These are phyloP conservation scores for Colletotrichum noveboracense DNA, from an alignment of 2,329 filamentous ascomycete genomes.

Conservation along the genomic window DNA sequence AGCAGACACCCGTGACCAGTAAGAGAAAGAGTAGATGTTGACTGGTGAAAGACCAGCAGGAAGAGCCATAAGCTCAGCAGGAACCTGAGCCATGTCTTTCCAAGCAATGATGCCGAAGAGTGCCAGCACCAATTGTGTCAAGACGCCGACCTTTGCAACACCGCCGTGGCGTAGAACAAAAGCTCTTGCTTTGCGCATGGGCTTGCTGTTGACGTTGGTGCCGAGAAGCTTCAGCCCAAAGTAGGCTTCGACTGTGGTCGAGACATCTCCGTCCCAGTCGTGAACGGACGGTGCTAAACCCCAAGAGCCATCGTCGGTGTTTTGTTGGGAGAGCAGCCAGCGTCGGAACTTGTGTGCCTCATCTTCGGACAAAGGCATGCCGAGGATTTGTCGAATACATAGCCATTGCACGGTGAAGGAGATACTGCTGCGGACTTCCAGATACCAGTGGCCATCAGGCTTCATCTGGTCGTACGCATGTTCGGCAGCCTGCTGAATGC, in stretches of 20 bases:
- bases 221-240: constrained; percentile 7
- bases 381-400: neutral
- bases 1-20: constrained; percentile 4
- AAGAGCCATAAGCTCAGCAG: neutral
- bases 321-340: constrained; percentile 3
- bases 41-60: neutral
- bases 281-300: neutral
- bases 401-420: constrained; percentile 1
- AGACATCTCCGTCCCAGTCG: neutral
- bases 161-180: neutral
- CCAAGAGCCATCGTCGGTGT: neutral
- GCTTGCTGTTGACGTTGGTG: neutral
- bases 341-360: neutral
- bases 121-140: neutral
- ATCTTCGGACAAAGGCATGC: neutral
- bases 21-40: constrained; percentile 4
- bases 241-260: constrained; percentile 1
- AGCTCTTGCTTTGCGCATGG: neutral
- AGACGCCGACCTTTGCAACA: neutral
- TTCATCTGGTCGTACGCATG: constrained; percentile 6
- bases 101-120: neutral
- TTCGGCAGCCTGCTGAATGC: neutral
- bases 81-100: constrained; percentile 6
- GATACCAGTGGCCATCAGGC: constrained; percentile 2
- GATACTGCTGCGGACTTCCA: neutral